phyloP scores from a whole-genome alignment of 176 grass and related monocot species.

The Avena eriantha region DNA sequence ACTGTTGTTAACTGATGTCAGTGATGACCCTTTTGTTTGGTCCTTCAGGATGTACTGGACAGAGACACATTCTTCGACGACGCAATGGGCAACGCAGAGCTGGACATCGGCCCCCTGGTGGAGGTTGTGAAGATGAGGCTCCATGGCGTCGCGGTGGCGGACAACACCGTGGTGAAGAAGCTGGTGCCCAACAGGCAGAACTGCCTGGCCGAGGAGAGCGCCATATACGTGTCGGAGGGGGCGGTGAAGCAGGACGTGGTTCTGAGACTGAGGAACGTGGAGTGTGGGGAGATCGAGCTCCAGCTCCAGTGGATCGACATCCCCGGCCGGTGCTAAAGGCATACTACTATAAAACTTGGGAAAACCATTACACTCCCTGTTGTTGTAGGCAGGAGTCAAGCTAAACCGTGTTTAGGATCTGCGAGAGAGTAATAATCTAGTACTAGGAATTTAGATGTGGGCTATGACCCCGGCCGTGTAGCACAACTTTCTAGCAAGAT shows the following conservation, averaged over 20 bases:
- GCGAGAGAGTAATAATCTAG: no score
- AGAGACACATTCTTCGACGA: conserved; percentile 87
- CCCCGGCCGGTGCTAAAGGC: conserved; percentile 37
- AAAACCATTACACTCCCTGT: no score
- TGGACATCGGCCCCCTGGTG: conserved; percentile 70
- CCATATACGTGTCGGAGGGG: conserved; percentile 51
- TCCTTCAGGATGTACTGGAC: conserved; percentile 83
- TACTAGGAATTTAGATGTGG: no score
- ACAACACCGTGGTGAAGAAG: conserved; percentile 56
- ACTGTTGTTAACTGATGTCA: not conserved
- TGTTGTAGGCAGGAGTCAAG: no score
- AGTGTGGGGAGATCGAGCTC: conserved; percentile 68
- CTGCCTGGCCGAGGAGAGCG: conserved; percentile 64
- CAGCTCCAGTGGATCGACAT: conserved; percentile 66
- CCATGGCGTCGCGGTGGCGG: conserved; percentile 39
- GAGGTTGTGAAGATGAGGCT: conserved; percentile 75
- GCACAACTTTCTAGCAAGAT: no score
- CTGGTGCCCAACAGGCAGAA: conserved; percentile 69
- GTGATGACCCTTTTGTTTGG: not conserved
- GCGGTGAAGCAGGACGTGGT: conserved; percentile 69
- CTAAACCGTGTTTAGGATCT: no score
- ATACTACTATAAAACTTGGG: not conserved
- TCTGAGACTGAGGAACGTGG: conserved; percentile 59
- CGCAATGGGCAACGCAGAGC: conserved; percentile 77
- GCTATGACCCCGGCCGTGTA: no score